These are phyloP conservation scores for Schwanniomyces yamadae DNA, from an alignment of 805 yeast species.

Conservation along the genomic window DNA sequence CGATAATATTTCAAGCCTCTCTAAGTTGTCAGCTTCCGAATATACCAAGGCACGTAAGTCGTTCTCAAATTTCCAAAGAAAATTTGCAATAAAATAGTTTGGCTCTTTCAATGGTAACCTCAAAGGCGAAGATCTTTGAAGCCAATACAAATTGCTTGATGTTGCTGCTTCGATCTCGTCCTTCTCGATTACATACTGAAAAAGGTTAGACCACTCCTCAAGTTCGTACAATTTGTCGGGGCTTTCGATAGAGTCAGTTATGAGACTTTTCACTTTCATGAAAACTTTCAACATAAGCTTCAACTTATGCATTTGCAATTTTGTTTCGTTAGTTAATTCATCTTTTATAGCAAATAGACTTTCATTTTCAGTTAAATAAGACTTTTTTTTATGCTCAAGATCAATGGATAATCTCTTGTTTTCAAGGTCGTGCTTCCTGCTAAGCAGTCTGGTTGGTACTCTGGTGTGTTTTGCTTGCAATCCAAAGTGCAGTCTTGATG, in stretches of 20 bases:
- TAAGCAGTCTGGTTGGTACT: too few relatives aligned
- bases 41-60: too few relatives aligned
- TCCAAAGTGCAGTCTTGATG: too few relatives aligned
- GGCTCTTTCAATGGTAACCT: slow-evolving; percentile 70
- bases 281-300: slow-evolving; percentile 20
- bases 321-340: background rate
- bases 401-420: background rate
- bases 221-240: slow-evolving; percentile 45
- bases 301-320: background rate
- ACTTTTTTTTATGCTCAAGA: background rate
- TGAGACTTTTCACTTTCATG: slow-evolving; percentile 26
- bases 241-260: slow-evolving; percentile 35
- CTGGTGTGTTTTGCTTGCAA: too few relatives aligned
- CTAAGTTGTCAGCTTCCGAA: background rate
- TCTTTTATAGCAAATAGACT: background rate
- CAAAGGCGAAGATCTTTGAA: slow-evolving; percentile 65
- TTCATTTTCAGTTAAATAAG: background rate
- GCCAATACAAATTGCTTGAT: slow-evolving; percentile 52
- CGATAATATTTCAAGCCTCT: too few relatives aligned
- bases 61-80: slow-evolving; percentile 24
- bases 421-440: too few relatives aligned
- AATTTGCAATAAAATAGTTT: slow-evolving; percentile 50
- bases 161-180: slow-evolving; percentile 1
- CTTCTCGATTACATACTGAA: slow-evolving; percentile 12
- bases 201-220: slow-evolving; percentile 51